Conservation (phyloP, 2,329 filamentous ascomycete genomes). For the Penicillium sp. region DNA sequence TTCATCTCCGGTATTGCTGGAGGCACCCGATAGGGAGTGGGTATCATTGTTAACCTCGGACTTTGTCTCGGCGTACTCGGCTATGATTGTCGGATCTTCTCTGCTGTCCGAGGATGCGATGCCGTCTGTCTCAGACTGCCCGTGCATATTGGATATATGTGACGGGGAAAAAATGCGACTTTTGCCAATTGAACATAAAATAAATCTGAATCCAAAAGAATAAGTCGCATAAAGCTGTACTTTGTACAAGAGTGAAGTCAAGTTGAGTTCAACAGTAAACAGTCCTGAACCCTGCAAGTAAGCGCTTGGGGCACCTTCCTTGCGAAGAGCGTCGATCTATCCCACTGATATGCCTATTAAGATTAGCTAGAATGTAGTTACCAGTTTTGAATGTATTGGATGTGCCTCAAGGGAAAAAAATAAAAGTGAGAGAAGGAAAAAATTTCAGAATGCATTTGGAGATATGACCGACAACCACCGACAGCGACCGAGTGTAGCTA, state of each 20-base stretch:
- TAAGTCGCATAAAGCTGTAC: background rate
- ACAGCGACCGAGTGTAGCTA: constrained; percentile 14
- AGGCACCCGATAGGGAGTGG: constrained; percentile 18
- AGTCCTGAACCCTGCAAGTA: background rate
- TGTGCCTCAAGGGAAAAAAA: too few relatives aligned
- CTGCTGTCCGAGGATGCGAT: background rate
- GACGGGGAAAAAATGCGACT: background rate
- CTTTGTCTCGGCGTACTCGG: background rate
- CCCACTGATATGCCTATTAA: background rate
- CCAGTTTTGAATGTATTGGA: background rate
- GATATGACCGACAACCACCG: constrained; percentile 17
- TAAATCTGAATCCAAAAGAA: background rate
- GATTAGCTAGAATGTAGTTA: background rate
- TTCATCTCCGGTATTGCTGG: constrained; percentile 19
- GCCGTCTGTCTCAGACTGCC: background rate
- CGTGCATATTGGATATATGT: constrained; percentile 5
- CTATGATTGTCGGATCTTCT: constrained; percentile 5
- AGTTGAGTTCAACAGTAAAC: background rate
- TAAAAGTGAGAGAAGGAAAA: background rate
- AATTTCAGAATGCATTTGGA: background rate
- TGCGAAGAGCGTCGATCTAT: background rate
- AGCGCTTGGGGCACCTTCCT: background rate
- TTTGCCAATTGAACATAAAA: background rate
- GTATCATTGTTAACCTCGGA: constrained; percentile 14
- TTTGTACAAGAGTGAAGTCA: background rate